Conservation (phyloP, 108 stramenopile species). For the Nannochloropsis salina region DNA sequence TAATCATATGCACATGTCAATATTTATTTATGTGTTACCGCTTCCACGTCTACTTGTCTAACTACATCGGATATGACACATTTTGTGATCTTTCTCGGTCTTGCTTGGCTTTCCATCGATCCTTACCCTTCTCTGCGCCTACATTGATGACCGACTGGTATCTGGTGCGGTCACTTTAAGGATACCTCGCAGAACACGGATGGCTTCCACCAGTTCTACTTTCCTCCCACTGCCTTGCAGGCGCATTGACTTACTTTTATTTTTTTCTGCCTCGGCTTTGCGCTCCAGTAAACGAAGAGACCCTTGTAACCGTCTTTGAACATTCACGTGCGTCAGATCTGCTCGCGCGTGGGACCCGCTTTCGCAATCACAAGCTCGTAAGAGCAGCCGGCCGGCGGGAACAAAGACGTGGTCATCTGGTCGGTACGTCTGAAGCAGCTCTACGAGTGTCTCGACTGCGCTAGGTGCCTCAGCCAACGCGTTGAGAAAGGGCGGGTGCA, state of each 20-base stretch:
- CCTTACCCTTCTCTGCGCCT: no score
- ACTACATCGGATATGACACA: no score
- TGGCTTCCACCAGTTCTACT: neutral
- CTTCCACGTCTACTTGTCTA: no score
- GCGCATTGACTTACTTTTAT: neutral
- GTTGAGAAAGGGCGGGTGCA: neutral
- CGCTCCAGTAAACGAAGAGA: conserved; percentile 2
- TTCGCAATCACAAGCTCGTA: neutral
- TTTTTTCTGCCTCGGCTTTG: neutral
- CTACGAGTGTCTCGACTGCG: neutral
- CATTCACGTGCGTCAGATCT: neutral
- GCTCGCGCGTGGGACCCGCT: neutral
- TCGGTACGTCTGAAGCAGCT: neutral
- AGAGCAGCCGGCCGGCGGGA: neutral
- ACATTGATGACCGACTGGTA: no score
- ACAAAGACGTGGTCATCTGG: neutral
- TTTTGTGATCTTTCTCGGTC: no score
- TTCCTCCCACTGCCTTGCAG: neutral
- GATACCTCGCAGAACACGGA: neutral
- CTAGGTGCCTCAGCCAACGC: neutral
- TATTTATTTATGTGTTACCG: no score
- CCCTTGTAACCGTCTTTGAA: neutral
- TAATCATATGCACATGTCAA: no score
- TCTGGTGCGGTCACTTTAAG: neutral
- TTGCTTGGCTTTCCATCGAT: no score